Percentiles rank a stretch among this genome's conserved stretches.
phyloP scores from a whole-genome alignment of 495 filamentous ascomycete genomes.

The Stereocaulon alpinum region DNA sequence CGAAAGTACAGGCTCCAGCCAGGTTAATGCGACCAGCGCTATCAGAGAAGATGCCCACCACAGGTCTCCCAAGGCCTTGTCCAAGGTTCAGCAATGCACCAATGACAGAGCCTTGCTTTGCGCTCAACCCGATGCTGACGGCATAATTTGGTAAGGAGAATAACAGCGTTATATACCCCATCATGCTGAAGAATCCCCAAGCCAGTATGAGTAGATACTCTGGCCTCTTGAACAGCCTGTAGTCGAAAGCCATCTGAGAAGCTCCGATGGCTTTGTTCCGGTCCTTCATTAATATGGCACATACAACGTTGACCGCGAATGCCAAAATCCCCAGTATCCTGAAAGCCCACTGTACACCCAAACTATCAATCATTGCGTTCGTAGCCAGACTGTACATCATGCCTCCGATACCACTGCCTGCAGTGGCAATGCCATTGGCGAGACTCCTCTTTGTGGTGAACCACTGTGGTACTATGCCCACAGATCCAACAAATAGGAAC shows the following conservation, averaged over 20 bases:
- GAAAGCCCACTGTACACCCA: slow-evolving; percentile 56
- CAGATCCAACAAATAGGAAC: slow-evolving; percentile 52
- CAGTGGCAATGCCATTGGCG: slow-evolving; percentile 58
- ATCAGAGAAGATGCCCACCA: slow-evolving; percentile 61
- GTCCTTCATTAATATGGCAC: slow-evolving; percentile 49
- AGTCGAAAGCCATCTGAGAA: slow-evolving; percentile 46
- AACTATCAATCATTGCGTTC: slow-evolving; percentile 37
- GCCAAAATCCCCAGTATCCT: slow-evolving; percentile 54
- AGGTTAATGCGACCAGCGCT: slow-evolving; percentile 57
- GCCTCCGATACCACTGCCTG: slow-evolving; percentile 61
- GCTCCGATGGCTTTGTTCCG: slow-evolving; percentile 50
- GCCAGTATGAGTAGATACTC: slow-evolving; percentile 49
- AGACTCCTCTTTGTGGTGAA: slow-evolving; percentile 54
- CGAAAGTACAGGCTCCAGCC: slow-evolving; percentile 47
- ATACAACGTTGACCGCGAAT: slow-evolving; percentile 48
- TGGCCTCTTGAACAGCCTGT: slow-evolving; percentile 39
- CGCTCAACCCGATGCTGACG: slow-evolving; percentile 47
- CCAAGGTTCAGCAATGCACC: slow-evolving; percentile 60
- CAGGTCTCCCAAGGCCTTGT: slow-evolving; percentile 52
- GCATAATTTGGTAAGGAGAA: slow-evolving; percentile 67
- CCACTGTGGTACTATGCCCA: slow-evolving; percentile 63
- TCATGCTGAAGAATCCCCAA: slow-evolving; percentile 56
- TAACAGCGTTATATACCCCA: slow-evolving; percentile 62
- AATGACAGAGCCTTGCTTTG: slow-evolving; percentile 52
- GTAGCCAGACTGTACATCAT: slow-evolving; percentile 39